A percentile compares a stretch with the other conserved stretches of the same genome.
Conservation (phyloP, 805 yeast genomes). For the Ogataea paraovalis region DNA sequence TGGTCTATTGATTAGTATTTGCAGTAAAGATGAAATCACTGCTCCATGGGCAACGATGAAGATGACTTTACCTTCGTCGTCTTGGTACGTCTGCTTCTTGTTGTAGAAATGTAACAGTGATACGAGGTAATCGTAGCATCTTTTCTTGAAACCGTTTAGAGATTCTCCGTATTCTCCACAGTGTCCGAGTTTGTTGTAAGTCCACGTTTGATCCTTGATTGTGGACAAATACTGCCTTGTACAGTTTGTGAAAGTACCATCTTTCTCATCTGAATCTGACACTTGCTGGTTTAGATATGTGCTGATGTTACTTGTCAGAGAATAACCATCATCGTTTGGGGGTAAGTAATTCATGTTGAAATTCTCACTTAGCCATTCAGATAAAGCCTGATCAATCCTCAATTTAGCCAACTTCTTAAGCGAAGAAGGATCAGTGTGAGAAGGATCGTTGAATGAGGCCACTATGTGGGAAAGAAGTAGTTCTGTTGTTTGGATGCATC, state of each 20-base stretch:
- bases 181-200: conserved; percentile 35
- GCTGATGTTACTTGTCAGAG: conserved; percentile 36
- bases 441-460: conserved; percentile 2
- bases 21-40: conserved; percentile 36
- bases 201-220: conserved; percentile 30
- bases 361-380: conserved; percentile 42
- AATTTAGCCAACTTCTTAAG: conserved; percentile 21
- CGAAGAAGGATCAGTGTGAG: not conserved
- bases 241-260: conserved; percentile 12
- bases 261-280: conserved; percentile 10
- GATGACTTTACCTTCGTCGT: conserved; percentile 31
- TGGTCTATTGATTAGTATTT: conserved; percentile 34
- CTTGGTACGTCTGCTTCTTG: conserved; percentile 18
- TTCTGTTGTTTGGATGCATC: conserved; percentile 42
- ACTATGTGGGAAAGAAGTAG: conserved; percentile 19
- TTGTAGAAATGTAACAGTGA: conserved; percentile 32
- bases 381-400: conserved; percentile 38
- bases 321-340: conserved; percentile 43
- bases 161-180: conserved; percentile 43
- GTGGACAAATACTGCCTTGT: conserved; percentile 17
- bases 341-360: conserved; percentile 37
- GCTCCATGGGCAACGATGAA: conserved; percentile 42
- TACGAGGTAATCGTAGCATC: conserved; percentile 34
- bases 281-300: conserved; percentile 31
- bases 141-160: conserved; percentile 31